These are phyloP conservation scores for Termitomyces sp. DNA, from an alignment of 768 basidiomycete species.

Conservation along the genomic window DNA sequence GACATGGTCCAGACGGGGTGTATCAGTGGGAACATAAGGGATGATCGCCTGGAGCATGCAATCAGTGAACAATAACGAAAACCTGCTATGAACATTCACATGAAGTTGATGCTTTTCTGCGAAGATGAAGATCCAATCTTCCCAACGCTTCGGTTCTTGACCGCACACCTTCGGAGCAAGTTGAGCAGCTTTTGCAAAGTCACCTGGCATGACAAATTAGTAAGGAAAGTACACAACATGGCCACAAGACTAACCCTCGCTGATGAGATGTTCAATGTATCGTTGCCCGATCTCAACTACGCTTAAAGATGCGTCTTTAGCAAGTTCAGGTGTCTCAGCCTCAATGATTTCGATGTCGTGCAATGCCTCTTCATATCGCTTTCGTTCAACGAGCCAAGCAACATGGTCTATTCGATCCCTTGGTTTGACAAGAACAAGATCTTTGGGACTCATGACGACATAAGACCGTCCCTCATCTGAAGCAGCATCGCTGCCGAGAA, in stretches of 20 bases:
- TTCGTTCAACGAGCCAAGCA: conserved; percentile 83
- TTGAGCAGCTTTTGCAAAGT: conserved; percentile 73
- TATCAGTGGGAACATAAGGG: conserved; percentile 79
- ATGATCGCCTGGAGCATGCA: conserved; percentile 61
- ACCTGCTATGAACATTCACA: conserved; percentile 28
- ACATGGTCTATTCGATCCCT: conserved; percentile 89
- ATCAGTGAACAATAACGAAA: conserved; percentile 1
- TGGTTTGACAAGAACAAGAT: conserved; percentile 81
- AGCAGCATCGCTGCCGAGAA: conserved; percentile 21
- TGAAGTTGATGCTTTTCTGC: conserved; percentile 75
- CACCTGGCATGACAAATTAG: conserved; percentile 21
- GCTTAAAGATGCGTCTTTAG: conserved; percentile 34
- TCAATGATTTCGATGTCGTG: conserved; percentile 69
- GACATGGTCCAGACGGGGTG: conserved; percentile 73
- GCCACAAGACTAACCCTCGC: conserved; percentile 50
- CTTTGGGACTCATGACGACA: conserved; percentile 81
- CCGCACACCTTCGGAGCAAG: conserved; percentile 84
- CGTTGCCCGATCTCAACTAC: conserved; percentile 73
- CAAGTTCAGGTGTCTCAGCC: conserved; percentile 24
- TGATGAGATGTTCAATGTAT: conserved; percentile 83
- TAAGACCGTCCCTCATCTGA: conserved; percentile 49
- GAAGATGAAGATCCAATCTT: conserved; percentile 91
- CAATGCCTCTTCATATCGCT: conserved; percentile 86
- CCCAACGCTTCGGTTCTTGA: conserved; percentile 80
- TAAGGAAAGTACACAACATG: neutral